Base-by-base conservation (phyloP, 1,284 basidiomycete species). In the Neolentinus lepideus region DNA sequence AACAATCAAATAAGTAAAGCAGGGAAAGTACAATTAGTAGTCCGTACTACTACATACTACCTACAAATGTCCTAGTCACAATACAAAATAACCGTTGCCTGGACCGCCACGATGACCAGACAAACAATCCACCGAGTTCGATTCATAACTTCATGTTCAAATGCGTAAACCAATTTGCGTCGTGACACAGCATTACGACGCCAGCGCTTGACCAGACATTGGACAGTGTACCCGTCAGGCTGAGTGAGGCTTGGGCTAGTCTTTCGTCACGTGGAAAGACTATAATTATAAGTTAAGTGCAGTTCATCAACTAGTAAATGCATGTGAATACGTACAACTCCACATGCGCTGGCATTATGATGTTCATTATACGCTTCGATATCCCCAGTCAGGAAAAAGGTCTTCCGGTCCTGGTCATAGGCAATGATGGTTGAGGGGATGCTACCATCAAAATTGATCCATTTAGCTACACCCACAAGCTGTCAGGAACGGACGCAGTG, bases 311-410 rank as follows among this genome's bases (percentile, higher is more conserved):
- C 16, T n/a, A 3, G n/a, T 43, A 21, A 43, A n/a, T 6, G 38
- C 16, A 43, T 16, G 38, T 43, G 6, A 16, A 25, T 1, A 67
- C 72, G 62, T 56, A 74, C 73, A 35, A 73, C 67, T 25, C 63
- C 60, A 22, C 63, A 64, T 27, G 68, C 68, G 19, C 65, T 64
- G 35, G 56, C 58, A 12, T 36, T 38, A 55, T 69, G 66, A 46
- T 66, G 60, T 24, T 58, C 59, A 52, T 75, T 74, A 61, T 69
- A 74, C 14, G 66, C 66, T 52, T 61, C 63, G 33, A 75, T 59
- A 55, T 74, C 68, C 8, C 73, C 73, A 31, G 68, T 66, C 55
- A 76, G 71, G 58, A 75, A 72, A 2, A 76, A 58, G 0, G 33
- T 57, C 54, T 75, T 74, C 65, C 60, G 61, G 29, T 62, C 62